These are phyloP conservation scores for Linanthus parryae DNA, from an alignment of 148 eudicot species.

Conservation along the genomic window DNA sequence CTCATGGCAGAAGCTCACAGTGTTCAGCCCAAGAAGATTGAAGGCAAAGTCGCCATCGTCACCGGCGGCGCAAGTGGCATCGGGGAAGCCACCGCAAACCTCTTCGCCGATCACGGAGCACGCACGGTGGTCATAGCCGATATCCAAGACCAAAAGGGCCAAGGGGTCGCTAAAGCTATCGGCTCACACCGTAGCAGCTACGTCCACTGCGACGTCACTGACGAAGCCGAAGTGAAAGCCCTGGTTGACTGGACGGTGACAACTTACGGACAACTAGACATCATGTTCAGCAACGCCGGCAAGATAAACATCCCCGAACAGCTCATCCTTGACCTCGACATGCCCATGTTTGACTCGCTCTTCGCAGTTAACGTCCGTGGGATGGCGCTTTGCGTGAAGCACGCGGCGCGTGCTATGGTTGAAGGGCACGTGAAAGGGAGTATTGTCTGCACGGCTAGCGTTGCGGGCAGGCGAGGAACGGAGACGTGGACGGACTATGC, in stretches of 20 bases:
- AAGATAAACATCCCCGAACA: constrained; percentile 2
- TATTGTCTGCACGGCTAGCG: constrained; percentile 24
- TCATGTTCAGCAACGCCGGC: constrained; percentile 31
- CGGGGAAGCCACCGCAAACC: too few species aligned
- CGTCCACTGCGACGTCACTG: constrained; percentile 17
- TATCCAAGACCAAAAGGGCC: constrained; percentile 20
- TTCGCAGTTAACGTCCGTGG: constrained; percentile 13
- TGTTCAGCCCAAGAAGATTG: too few species aligned
- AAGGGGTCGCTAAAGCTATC: constrained; percentile 15
- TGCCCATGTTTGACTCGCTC: constrained; percentile 7
- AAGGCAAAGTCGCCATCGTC: too few species aligned
- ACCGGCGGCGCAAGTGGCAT: too few species aligned
- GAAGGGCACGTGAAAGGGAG: constrained; percentile 15
- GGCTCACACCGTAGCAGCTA: constrained; percentile 15
- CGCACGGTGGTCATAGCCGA: too few species aligned
- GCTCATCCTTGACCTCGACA: constrained; percentile 15
- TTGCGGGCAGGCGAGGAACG: constrained; percentile 1
- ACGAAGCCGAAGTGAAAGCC: constrained; percentile 18
- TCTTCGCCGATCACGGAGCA: too few species aligned
- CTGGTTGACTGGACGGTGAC: constrained; percentile 18
- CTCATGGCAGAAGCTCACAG: too few species aligned
- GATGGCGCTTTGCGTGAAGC: constrained; percentile 15
- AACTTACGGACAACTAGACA: constrained; percentile 18
- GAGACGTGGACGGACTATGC: constrained; percentile 5
- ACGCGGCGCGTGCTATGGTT: constrained; percentile 25